Percentiles rank a stretch among this genome's conserved stretches.
phyloP scores from a whole-genome alignment of 768 basidiomycete genomes.

The Candolleomyces aberdarensis region DNA sequence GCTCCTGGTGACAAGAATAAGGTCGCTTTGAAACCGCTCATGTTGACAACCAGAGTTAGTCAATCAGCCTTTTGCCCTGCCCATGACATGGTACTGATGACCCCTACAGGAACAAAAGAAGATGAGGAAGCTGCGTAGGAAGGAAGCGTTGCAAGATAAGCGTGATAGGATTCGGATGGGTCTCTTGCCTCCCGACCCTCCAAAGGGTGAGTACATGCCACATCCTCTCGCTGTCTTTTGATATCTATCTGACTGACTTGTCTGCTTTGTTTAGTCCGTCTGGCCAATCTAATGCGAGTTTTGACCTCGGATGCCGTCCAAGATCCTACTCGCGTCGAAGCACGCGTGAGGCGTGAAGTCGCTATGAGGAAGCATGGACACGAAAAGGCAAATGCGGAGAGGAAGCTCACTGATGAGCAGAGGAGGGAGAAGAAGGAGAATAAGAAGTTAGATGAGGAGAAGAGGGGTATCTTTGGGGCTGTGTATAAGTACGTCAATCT shows the following conservation, averaged over 20 bases:
- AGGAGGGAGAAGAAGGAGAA: constrained; percentile 80
- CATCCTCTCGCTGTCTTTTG: neutral
- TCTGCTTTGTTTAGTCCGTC: constrained; percentile 57
- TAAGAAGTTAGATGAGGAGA: constrained; percentile 86
- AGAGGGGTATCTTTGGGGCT: constrained; percentile 76
- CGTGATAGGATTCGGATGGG: constrained; percentile 96
- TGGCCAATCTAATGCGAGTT: constrained; percentile 97
- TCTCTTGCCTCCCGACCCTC: constrained; percentile 88
- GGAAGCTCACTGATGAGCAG: constrained; percentile 91
- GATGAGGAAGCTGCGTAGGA: constrained; percentile 85
- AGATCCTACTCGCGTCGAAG: constrained; percentile 97
- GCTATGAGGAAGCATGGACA: constrained; percentile 85
- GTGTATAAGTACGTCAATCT: constrained; percentile 79
- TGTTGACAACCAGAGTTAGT: constrained; percentile 84
- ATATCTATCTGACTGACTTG: constrained; percentile 2
- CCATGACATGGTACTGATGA: neutral
- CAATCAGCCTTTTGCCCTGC: neutral
- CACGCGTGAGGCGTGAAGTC: constrained; percentile 90
- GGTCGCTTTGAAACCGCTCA: constrained; percentile 76
- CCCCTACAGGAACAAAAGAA: constrained; percentile 83
- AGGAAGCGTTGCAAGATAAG: constrained; percentile 90
- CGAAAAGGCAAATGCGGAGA: constrained; percentile 90
- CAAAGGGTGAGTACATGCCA: constrained; percentile 63
- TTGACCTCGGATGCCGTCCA: constrained; percentile 94
- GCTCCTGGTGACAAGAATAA: constrained; percentile 85